These are phyloP conservation scores for Monascus purpureus DNA, from an alignment of 495 filamentous ascomycete species.

Conservation along the genomic window DNA sequence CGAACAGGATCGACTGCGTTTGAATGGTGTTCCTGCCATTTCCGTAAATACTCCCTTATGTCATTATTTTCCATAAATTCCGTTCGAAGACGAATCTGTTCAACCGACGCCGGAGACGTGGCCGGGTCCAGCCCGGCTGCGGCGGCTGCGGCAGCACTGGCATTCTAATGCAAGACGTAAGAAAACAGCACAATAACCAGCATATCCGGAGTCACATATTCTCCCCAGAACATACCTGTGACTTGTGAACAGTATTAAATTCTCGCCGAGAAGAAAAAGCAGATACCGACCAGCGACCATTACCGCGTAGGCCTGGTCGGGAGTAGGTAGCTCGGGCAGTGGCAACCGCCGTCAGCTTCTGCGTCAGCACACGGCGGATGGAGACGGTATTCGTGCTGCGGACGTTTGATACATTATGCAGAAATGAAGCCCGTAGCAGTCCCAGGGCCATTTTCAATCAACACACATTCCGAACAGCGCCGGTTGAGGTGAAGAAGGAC, in stretches of 20 bases:
- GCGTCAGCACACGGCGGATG: neutral
- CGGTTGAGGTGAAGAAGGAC: no score
- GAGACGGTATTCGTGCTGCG: neutral
- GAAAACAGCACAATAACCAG: no score
- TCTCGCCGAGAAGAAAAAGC: slow-evolving; percentile 1
- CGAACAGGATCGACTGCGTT: slow-evolving; percentile 23
- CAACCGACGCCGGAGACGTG: slow-evolving; percentile 4
- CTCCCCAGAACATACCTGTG: neutral
- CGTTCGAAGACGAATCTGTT: slow-evolving; percentile 15
- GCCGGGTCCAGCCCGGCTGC: slow-evolving; percentile 5
- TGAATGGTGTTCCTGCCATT: slow-evolving; percentile 33
- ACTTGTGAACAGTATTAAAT: neutral
- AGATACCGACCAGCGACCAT: no score
- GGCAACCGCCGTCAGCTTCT: neutral
- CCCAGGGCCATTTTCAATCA: neutral
- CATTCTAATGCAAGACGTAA: no score
- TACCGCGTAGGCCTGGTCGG: neutral
- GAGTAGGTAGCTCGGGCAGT: neutral
- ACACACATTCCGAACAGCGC: neutral
- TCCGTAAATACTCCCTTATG: slow-evolving; percentile 37
- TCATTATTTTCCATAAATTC: slow-evolving; percentile 24
- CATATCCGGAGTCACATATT: no score
- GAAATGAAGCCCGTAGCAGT: neutral
- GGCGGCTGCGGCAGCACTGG: no score
- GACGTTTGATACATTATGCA: neutral